Evolutionary conservation across 345 rosid species (phyloP), one percentile per base, ranked within the genome.

Genomic region (rapeseed (Brassica napus)): DNA sequence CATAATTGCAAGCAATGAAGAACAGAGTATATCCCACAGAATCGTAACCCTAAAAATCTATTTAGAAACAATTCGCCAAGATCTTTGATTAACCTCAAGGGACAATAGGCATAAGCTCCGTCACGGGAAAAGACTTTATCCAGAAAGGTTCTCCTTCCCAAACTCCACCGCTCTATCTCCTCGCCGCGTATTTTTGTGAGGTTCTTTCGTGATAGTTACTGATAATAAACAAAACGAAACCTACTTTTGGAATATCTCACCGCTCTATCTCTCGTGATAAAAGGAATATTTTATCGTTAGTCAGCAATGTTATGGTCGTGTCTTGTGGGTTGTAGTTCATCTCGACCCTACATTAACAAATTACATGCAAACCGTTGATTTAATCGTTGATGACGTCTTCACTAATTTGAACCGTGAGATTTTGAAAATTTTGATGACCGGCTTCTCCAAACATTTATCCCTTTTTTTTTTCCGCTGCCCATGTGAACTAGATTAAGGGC

Each of bases 61-160:
- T 10, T 9, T 9, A 47, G 14, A 47, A 42, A 42, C 18, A 49
- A 49, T n/a, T 49, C 55, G 31, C 64, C 52, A 52, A 15, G 49
- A 71, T 69, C n/a, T 69, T 21, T 3, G 67, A 37, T 5, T 32
- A 47, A 93, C 94, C 93, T 82, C 88, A 87, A 49, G 69, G 89
- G 82, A 84, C 82, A 88, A 88, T 62, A 87, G 90, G 98, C 91
- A 88, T 82, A 86, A 81, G 81, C 81, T 89, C 91, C 94, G 97
- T 82, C 94, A 85, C 90, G 69, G 78, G 79, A 47, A 47, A 76
- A 77, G 79, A 73, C 64, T 72, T 90, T 85, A 89, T 87, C 94
- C 92, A 86, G 6, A 81, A 47, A 47, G 15, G 16, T 47, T 14
- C 54, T 47, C 54, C 54, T 47, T 47, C 16, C 15, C 54, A 10